These are phyloP conservation scores for Mortierella sp. DNA, from an alignment of 371 early-diverging fungal species.

Conservation along the genomic window DNA sequence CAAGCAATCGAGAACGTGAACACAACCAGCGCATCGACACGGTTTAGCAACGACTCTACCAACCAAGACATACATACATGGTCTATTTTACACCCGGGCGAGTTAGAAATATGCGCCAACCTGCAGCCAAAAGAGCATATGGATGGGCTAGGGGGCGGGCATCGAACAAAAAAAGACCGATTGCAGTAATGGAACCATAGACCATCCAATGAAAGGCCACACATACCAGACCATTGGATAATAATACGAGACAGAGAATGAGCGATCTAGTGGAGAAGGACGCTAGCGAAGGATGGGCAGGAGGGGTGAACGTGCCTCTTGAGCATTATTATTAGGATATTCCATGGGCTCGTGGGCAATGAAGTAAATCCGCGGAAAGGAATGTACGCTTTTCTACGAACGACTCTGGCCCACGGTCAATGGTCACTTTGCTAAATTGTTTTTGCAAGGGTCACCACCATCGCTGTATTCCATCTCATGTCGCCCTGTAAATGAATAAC, in stretches of 20 bases:
- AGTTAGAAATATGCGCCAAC: background rate
- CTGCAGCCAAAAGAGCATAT: background rate
- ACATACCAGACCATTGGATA: background rate
- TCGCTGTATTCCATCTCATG: too few species aligned
- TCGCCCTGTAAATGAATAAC: too few species aligned
- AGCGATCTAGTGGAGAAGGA: background rate
- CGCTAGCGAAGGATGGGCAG: background rate
- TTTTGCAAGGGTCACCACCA: background rate
- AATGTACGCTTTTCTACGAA: background rate
- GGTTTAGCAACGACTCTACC: background rate
- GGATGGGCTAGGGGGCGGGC: slow-evolving; percentile 1
- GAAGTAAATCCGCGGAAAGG: background rate
- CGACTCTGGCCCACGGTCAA: background rate
- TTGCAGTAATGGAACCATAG: background rate
- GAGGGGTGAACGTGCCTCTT: background rate
- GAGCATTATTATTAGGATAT: background rate
- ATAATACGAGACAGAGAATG: background rate
- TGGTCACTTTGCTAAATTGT: background rate
- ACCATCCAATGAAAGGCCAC: background rate
- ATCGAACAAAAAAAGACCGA: background rate
- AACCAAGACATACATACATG: background rate
- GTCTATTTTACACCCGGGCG: background rate
- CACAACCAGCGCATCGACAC: background rate
- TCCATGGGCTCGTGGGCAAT: too few species aligned
- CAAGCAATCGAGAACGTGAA: background rate